These are phyloP conservation scores for Catenaria anguillulae DNA, from an alignment of 371 early-diverging fungal species.

Conservation along the genomic window DNA sequence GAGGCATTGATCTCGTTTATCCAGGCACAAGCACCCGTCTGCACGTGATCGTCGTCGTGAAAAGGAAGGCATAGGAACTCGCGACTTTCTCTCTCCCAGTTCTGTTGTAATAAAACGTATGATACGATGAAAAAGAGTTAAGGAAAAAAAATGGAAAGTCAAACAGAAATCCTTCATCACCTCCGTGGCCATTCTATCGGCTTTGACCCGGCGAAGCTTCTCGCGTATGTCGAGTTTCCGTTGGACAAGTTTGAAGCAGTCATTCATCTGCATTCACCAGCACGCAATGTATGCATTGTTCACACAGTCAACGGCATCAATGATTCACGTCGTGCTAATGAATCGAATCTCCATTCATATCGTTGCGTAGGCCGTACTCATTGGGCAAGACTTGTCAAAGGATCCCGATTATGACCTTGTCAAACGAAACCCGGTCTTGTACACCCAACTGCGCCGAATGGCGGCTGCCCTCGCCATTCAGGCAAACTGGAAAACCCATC, in stretches of 20 bases:
- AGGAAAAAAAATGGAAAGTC: too few species aligned
- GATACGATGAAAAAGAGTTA: too few species aligned
- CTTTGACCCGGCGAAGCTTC: constrained; percentile 27
- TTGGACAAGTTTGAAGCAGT: constrained; percentile 24
- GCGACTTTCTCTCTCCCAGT: too few species aligned
- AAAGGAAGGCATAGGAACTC: too few species aligned
- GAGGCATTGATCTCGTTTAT: too few species aligned
- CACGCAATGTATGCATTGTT: constrained; percentile 15
- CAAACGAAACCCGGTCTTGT: constrained; percentile 8
- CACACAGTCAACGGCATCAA: neutral
- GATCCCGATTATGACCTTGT: constrained; percentile 1
- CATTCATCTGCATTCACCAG: constrained; percentile 15
- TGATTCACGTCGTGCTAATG: constrained; percentile 8
- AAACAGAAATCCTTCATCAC: neutral
- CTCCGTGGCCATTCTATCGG: constrained; percentile 10
- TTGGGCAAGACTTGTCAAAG: neutral
- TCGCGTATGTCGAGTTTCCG: constrained; percentile 25
- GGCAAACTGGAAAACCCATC: constrained; percentile 17
- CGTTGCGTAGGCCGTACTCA: neutral
- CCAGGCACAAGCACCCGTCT: too few species aligned
- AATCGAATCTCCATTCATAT: neutral
- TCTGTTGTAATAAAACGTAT: too few species aligned
- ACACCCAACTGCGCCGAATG: constrained; percentile 22
- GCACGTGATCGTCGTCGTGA: too few species aligned
- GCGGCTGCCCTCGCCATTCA: constrained; percentile 30